Conservation (phyloP, 2,329 filamentous ascomycete species). For the Alternaria longipes region DNA sequence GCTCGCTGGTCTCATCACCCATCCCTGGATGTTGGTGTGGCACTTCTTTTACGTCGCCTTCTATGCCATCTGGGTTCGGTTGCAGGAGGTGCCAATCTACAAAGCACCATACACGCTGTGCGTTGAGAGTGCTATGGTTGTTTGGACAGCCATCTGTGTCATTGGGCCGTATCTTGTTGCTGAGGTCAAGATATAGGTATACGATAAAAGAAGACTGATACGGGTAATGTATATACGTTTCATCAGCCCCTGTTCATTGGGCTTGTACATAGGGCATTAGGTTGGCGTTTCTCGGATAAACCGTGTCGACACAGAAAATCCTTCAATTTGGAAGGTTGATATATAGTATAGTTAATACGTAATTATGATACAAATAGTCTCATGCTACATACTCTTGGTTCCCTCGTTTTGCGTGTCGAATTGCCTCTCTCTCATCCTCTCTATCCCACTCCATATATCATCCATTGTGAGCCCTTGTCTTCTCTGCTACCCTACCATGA, state of each 20-base stretch:
- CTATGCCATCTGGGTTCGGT: slow-evolving; percentile 78
- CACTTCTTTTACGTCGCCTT: slow-evolving; percentile 97
- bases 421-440: background rate
- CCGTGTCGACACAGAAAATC: background rate
- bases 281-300: background rate
- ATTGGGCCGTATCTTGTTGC: slow-evolving; percentile 83
- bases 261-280: slow-evolving; percentile 5
- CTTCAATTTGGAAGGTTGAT: slow-evolving; percentile 6
- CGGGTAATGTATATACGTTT: slow-evolving; percentile 6
- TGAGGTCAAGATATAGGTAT: slow-evolving; percentile 61
- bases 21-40: slow-evolving; percentile 80
- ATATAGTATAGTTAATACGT: slow-evolving; percentile 3
- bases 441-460: background rate
- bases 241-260: background rate
- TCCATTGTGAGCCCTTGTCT: background rate
- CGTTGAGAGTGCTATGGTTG: slow-evolving; percentile 72
- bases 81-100: slow-evolving; percentile 58
- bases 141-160: slow-evolving; percentile 82
- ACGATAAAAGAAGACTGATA: background rate
- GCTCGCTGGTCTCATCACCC: slow-evolving; percentile 80
- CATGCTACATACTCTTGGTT: background rate
- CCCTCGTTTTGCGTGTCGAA: background rate
- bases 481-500: background rate
- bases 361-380: slow-evolving; percentile 1
- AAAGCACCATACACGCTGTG: slow-evolving; percentile 63